Conservation (phyloP, 495 filamentous ascomycete species). For the Arthonia radiata region DNA sequence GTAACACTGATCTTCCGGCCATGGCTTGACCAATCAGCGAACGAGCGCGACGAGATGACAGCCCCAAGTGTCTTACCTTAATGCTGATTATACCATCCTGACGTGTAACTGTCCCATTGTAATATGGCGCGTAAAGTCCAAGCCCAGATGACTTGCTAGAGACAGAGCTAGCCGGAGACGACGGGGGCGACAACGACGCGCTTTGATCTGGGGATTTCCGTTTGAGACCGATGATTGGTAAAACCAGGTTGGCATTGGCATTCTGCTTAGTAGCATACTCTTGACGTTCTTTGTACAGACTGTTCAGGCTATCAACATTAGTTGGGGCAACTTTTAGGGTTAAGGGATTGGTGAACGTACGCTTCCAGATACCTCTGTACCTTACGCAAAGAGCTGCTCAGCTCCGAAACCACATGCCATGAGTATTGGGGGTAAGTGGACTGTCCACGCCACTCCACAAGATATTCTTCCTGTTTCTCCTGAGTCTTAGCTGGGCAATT, state of each 20-base stretch:
- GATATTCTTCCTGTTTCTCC: slow-evolving; percentile 14
- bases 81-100: slow-evolving; percentile 2
- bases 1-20: too few relatives aligned
- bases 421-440: slow-evolving; percentile 5
- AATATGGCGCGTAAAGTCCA: background rate
- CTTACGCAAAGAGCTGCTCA: slow-evolving; percentile 8
- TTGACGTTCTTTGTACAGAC: slow-evolving; percentile 1
- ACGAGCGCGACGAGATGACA: background rate
- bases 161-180: slow-evolving; percentile 3
- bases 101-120: slow-evolving; percentile 4
- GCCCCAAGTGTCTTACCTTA: background rate
- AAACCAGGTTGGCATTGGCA: background rate
- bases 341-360: background rate
- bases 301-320: background rate
- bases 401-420: slow-evolving; percentile 14
- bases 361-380: slow-evolving; percentile 14
- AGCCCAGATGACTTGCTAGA: slow-evolving; percentile 1
- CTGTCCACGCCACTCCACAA: slow-evolving; percentile 11
- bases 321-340: background rate
- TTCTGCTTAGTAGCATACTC: slow-evolving; percentile 1
- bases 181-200: background rate
- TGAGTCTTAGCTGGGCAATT: slow-evolving; percentile 4
- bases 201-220: slow-evolving; percentile 9
- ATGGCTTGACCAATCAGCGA: slow-evolving; percentile 1
- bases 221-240: slow-evolving; percentile 4